Base-by-base conservation (phyloP, 176 grass and related monocot species). In the Secale cereale region DNA sequence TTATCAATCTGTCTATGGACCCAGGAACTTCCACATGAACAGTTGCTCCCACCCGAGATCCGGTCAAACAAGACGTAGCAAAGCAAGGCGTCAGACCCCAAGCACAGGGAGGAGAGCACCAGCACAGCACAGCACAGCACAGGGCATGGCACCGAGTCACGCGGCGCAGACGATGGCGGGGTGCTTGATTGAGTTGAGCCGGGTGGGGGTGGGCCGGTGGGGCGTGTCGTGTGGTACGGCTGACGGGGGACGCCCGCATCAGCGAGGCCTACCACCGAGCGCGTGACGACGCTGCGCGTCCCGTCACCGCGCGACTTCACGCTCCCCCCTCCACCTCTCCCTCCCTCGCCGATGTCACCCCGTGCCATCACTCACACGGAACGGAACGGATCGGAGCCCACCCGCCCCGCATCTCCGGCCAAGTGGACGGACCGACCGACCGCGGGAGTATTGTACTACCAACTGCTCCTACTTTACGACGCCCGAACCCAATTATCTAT, bases 251-350 rank as follows among this genome's bases (percentile, higher is more conserved):
- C 63, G 22, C 20, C 35, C 63, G 37, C 95, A 48, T 97, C 90
- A 92, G 77, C 88, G 65, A 80, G 25, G n/a, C 70, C 85, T 74
- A 74, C 70, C 87, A 62, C 87, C 8, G 13, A 2, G 5, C 12
- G 14, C 13, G n/a, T 92, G 90, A 92, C 92, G 80, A 74, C 31
- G 84, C 79, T 43, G 84, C 46, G 73, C 57, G 81, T 70, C 16
- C 17, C 88, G 90, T 97, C 90, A 97, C 32, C 45, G 22, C 64
- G 77, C 81, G 92, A 97, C 94, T 94, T 89, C 86, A 91, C 83
- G 27, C 40, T 23, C 28, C 71, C 43, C 39, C 28, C 2, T 17
- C 0, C 36, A n/a, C n/a, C n/a, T n/a, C n/a, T n/a, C 5, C 71
- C 31, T 9, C 76, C 52, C 7, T 59, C 81, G 33, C 50, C 27